Conservation (phyloP, 441 rosid genomes). For the Erysimum cheiri region DNA sequence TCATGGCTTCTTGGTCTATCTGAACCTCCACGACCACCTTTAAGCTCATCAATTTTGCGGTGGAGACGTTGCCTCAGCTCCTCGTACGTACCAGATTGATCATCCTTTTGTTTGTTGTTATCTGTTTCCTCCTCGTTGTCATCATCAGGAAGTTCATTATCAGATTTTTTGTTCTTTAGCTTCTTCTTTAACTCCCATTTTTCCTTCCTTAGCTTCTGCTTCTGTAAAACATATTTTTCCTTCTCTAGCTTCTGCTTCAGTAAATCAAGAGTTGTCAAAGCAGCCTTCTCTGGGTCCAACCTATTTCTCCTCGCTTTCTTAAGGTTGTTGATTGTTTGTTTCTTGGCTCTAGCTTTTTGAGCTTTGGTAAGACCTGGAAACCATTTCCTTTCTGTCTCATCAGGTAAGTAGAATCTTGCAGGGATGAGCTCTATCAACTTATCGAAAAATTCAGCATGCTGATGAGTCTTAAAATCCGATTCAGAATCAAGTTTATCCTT, state of each 20-base stretch:
- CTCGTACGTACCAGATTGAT: constrained; percentile 61
- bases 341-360: constrained; percentile 70
- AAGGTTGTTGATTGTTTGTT: constrained; percentile 60
- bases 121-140: constrained; percentile 42
- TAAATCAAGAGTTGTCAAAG: constrained; percentile 64
- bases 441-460: constrained; percentile 68
- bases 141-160: constrained; percentile 36
- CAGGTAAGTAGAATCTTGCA: constrained; percentile 81
- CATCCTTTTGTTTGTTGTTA: constrained; percentile 49
- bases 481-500: constrained; percentile 35
- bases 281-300: constrained; percentile 69
- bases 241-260: constrained; percentile 68
- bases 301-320: constrained; percentile 82
- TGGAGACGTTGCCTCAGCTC: constrained; percentile 71
- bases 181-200: constrained; percentile 29
- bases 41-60: constrained; percentile 69
- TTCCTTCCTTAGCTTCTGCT: constrained; percentile 67
- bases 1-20: constrained; percentile 48
- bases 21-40: constrained; percentile 57
- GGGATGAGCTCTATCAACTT: constrained; percentile 78
- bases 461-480: constrained; percentile 53
- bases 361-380: constrained; percentile 79
- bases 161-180: constrained; percentile 45
- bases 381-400: constrained; percentile 76
- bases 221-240: constrained; percentile 63